Evolutionary conservation across 371 early-diverging fungal genomes (phyloP), one percentile per base, ranked within the genome.

Genomic region (Dentiscutata heterogama): DNA sequence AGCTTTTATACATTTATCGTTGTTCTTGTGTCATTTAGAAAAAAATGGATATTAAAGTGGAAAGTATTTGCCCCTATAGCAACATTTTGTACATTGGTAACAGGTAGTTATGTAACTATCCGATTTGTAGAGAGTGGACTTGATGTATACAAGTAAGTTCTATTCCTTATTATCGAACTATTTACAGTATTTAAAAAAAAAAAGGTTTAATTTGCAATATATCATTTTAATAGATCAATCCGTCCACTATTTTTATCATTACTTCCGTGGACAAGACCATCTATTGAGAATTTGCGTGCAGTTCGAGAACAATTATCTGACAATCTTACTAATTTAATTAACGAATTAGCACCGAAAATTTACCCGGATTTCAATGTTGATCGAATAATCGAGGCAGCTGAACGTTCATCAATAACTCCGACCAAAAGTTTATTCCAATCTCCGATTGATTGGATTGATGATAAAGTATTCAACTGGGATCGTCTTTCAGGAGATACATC

Each of bases 71-170:
- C 88, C 35, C 92, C 93, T n/a, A 63, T 93, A 8, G 80, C 88
- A 46, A 90, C 91, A 3, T 89, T 93, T 85, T 88, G 87, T 4
- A 79, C 91, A 13, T 83, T 95, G 13, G 94, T 97, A 1, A 87
- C 94, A 58, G 87, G 97, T 53, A 94, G 95, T 63, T 95, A 94
- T 83, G 92, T 93, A 3, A 93, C 96, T 16, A 90, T 99, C 85
- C 89, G 93, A 22, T 95, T 95, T 82, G 95, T 95, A 63, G 98
- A 99, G 84, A 93, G 92, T 82, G 98, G 97, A 1, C 80, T 96
- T 16, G 98, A 98, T 83, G 92, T 98, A 42, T 90, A 94, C 84
- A 93, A 92, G 90, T 92, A 78, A 84, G 85, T 79, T 6, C 7
- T 18, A 25, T 80, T 22, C 56, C 25, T 35, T 73, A 64, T 78